These are phyloP conservation scores for Seiridium cupressi DNA, from an alignment of 2,329 filamentous ascomycete species.

Conservation along the genomic window DNA sequence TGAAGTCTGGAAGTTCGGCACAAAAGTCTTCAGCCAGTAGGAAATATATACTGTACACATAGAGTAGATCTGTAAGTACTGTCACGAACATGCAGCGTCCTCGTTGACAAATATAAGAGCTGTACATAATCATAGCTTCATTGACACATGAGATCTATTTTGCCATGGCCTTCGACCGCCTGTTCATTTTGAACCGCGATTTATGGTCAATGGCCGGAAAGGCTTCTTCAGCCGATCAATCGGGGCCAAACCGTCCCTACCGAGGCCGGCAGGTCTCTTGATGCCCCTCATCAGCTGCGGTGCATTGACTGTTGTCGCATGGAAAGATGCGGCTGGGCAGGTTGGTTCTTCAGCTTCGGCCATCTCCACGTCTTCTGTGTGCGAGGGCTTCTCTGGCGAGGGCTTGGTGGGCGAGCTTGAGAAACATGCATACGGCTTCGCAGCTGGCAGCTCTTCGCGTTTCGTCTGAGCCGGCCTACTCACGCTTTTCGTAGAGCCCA, in stretches of 20 bases:
- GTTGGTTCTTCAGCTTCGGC: constrained; percentile 30
- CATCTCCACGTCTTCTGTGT: constrained; percentile 20
- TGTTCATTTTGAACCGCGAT: constrained; percentile 26
- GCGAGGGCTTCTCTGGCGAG: constrained; percentile 12
- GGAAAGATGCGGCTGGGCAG: constrained; percentile 44
- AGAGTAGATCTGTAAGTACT: too few species aligned
- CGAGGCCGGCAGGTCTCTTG: constrained; percentile 42
- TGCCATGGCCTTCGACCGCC: neutral
- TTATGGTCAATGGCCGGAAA: constrained; percentile 57
- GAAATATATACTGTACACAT: too few species aligned
- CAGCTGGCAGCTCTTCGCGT: constrained; percentile 4
- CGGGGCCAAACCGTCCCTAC: constrained; percentile 41
- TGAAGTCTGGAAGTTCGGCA: constrained; percentile 79
- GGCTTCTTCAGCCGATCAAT: constrained; percentile 52
- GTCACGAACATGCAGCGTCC: too few species aligned
- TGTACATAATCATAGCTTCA: neutral
- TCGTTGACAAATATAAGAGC: neutral
- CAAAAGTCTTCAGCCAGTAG: constrained; percentile 37
- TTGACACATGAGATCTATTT: neutral
- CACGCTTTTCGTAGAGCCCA: constrained; percentile 35
- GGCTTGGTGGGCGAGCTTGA: constrained; percentile 51
- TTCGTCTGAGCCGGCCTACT: constrained; percentile 32
- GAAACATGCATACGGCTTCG: constrained; percentile 53
- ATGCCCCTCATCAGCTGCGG: constrained; percentile 32
- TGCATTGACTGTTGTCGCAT: constrained; percentile 48